Percentiles rank a stretch among this genome's conserved stretches.
These are phyloP conservation scores for Amanita subjunquillea DNA, from an alignment of 768 basidiomycete genomes.

Conservation along the genomic window DNA sequence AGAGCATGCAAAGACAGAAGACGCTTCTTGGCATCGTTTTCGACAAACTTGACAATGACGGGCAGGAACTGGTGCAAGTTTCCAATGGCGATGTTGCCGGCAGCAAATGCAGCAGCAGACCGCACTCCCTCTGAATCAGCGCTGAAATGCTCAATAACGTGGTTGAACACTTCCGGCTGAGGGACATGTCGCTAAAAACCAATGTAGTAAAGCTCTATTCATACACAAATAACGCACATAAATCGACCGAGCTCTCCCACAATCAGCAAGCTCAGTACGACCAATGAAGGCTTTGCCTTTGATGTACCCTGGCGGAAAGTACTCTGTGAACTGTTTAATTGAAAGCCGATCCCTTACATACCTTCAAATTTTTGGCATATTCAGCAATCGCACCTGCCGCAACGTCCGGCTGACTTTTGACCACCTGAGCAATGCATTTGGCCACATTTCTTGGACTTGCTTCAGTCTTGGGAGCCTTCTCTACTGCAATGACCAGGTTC, in stretches of 20 bases:
- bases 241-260: conserved; percentile 91
- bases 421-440: conserved; percentile 76
- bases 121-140: conserved; percentile 79
- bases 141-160: conserved; percentile 63
- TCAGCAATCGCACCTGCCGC: conserved; percentile 80
- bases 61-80: conserved; percentile 84
- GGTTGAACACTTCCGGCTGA: conserved; percentile 69
- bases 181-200: conserved; percentile 71
- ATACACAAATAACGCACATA: conserved; percentile 42
- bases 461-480: conserved; percentile 53
- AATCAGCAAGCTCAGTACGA: conserved; percentile 78
- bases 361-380: conserved; percentile 77
- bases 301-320: conserved; percentile 29
- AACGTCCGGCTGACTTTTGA: conserved; percentile 55
- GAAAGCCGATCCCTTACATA: conserved; percentile 15
- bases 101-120: conserved; percentile 89
- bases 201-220: conserved; percentile 1
- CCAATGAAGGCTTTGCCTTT: conserved; percentile 54
- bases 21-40: conserved; percentile 68
- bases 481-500: conserved; percentile 53
- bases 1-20: conserved; percentile 84
- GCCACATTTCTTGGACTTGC: conserved; percentile 64
- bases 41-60: conserved; percentile 66
- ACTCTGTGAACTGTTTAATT: not conserved
- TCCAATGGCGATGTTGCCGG: conserved; percentile 95